Percentiles rank a stretch among this genome's conserved stretches.
These are phyloP conservation scores for Trypanosoma lewisi DNA, from an alignment of 208 protist species.

Conservation along the genomic window DNA sequence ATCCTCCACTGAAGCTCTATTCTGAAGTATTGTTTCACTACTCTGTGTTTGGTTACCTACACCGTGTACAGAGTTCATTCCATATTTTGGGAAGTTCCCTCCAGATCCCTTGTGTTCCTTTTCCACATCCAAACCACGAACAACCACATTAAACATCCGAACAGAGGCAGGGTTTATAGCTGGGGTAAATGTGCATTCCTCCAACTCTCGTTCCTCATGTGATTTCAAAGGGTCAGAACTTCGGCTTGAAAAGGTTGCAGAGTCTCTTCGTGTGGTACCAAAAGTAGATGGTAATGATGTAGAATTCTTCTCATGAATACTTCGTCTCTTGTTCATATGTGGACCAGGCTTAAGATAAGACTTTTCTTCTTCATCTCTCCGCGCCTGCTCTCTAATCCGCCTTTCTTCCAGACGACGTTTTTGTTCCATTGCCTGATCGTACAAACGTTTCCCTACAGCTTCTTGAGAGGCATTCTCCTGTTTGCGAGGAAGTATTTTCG, in stretches of 20 bases:
- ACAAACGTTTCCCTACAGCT: slow-evolving; percentile 15
- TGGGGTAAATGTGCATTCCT: slow-evolving; percentile 35
- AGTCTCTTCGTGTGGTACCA: background rate
- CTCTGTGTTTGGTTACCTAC: slow-evolving; percentile 14
- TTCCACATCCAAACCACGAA: slow-evolving; percentile 1
- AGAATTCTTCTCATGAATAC: background rate
- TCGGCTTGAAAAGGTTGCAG: background rate
- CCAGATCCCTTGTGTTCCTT: background rate
- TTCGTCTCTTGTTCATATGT: slow-evolving; percentile 5
- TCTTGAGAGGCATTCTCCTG: background rate
- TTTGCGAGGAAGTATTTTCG: slow-evolving; percentile 1
- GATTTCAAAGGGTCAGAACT: slow-evolving; percentile 1
- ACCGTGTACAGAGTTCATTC: background rate
- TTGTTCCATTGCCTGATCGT: slow-evolving; percentile 13
- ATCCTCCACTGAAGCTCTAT: slow-evolving; percentile 23
- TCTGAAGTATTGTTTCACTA: slow-evolving; percentile 8
- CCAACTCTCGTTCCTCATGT: slow-evolving; percentile 20
- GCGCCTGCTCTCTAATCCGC: background rate
- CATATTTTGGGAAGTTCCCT: background rate
- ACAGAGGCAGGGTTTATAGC: slow-evolving; percentile 29
- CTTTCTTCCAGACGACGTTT: slow-evolving; percentile 10
- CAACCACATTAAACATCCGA: slow-evolving; percentile 29
- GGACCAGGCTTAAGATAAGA: background rate
- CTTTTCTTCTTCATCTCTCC: slow-evolving; percentile 7
- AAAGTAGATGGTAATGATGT: background rate